These are phyloP conservation scores for Kitagawia praeruptora DNA, from an alignment of 129 eudicot species.

Conservation along the genomic window DNA sequence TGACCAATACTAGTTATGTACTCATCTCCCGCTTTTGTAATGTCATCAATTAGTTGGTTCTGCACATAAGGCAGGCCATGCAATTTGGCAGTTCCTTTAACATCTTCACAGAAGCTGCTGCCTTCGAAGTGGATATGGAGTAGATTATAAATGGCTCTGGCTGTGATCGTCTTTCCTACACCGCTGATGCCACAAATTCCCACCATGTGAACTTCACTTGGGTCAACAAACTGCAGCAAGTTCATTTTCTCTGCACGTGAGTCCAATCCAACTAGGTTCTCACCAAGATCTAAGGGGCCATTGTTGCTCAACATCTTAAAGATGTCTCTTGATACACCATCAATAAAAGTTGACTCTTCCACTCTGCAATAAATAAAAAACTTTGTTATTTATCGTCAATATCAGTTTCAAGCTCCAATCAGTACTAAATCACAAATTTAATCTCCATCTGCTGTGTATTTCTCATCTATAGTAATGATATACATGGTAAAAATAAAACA, in stretches of 20 bases:
- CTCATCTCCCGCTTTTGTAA: not conserved
- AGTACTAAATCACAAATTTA: not conserved
- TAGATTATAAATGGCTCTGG: conserved; percentile 2
- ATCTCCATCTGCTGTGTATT: too few relatives aligned
- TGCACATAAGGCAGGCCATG: not conserved
- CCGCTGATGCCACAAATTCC: conserved; percentile 16
- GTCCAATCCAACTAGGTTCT: conserved; percentile 3
- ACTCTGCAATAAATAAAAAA: not conserved
- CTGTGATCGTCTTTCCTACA: conserved; percentile 3
- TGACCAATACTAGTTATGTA: not conserved
- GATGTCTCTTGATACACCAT: not conserved
- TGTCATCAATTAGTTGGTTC: conserved; percentile 8
- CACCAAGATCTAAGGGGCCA: conserved; percentile 7
- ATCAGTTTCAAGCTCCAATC: not conserved
- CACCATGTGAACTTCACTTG: conserved; percentile 1
- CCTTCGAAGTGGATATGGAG: conserved; percentile 3
- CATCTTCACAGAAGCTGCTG: conserved; percentile 9
- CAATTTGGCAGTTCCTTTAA: not conserved
- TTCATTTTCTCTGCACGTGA: conserved; percentile 1
- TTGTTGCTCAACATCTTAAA: not conserved
- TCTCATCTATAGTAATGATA: too few relatives aligned
- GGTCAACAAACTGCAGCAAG: not conserved
- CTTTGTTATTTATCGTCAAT: not conserved
- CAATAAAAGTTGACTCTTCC: not conserved
- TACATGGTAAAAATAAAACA: not conserved